Conservation (phyloP, 1,139 yeast genomes). For the Meyerozyma smithsonii region DNA sequence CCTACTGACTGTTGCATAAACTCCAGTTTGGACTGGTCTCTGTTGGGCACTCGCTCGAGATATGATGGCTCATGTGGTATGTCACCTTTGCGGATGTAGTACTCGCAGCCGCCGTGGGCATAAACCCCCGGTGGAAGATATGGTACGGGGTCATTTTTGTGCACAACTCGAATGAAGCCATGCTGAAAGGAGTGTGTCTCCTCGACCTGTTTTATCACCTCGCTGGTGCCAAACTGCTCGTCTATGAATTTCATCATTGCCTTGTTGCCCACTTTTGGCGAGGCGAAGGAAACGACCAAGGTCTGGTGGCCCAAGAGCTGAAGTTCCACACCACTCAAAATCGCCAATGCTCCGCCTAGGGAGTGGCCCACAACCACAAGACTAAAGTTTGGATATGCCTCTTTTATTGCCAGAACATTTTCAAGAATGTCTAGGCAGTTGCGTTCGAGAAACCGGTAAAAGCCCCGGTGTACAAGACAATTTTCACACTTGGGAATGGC, state of each 20-base stretch:
- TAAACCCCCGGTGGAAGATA: slow-evolving; percentile 49
- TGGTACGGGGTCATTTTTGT: slow-evolving; percentile 55
- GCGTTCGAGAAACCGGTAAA: slow-evolving; percentile 38
- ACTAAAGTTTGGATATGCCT: slow-evolving; percentile 40
- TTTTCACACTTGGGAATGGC: slow-evolving; percentile 30
- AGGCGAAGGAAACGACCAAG: slow-evolving; percentile 52
- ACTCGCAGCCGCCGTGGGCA: slow-evolving; percentile 47
- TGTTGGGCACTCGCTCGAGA: slow-evolving; percentile 15
- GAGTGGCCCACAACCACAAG: slow-evolving; percentile 65
- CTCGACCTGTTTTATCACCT: slow-evolving; percentile 14
- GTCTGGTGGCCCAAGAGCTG: slow-evolving; percentile 48
- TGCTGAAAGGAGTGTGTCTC: slow-evolving; percentile 15
- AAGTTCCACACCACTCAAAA: slow-evolving; percentile 56
- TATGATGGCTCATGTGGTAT: slow-evolving; percentile 43
- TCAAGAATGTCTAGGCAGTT: slow-evolving; percentile 32
- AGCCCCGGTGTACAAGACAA: slow-evolving; percentile 61
- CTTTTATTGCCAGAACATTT: slow-evolving; percentile 26
- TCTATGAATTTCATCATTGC: slow-evolving; percentile 50
- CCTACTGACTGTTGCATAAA: neutral
- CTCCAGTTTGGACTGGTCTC: neutral
- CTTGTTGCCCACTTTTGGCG: slow-evolving; percentile 58
- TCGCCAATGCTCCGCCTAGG: slow-evolving; percentile 66
- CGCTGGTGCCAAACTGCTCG: slow-evolving; percentile 35
- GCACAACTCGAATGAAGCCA: slow-evolving; percentile 49
- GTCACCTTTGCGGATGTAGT: slow-evolving; percentile 36